Percentiles rank a stretch among this genome's conserved stretches.
These are phyloP conservation scores for Phytophthora sp. DNA, from an alignment of 352 stramenopile genomes.

Conservation along the genomic window DNA sequence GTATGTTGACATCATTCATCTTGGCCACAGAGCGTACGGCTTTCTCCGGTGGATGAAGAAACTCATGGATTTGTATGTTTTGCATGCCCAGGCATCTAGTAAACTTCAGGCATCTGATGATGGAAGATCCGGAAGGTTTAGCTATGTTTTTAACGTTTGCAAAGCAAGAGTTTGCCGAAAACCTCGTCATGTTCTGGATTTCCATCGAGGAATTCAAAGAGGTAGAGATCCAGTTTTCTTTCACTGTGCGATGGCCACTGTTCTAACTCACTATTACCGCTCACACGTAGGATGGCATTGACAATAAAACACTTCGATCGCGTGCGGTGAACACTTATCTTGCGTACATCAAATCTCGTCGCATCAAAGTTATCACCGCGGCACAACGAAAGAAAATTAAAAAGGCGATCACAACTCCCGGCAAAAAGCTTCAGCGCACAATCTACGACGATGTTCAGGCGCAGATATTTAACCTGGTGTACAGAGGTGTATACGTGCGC, in stretches of 20 bases:
- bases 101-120: slow-evolving; percentile 43
- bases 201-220: slow-evolving; percentile 63
- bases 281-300: slow-evolving; percentile 23
- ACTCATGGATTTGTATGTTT: neutral
- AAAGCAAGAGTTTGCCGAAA: slow-evolving; percentile 57
- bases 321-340: slow-evolving; percentile 57
- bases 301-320: slow-evolving; percentile 47
- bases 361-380: slow-evolving; percentile 67
- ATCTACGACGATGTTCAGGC: slow-evolving; percentile 66
- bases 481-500: slow-evolving; percentile 54
- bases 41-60: too few relatives aligned
- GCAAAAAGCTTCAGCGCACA: slow-evolving; percentile 43
- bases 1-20: slow-evolving; percentile 11
- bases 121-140: slow-evolving; percentile 39
- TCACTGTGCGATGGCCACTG: too few relatives aligned
- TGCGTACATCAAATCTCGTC: slow-evolving; percentile 64
- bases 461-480: slow-evolving; percentile 68
- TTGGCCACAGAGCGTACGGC: too few relatives aligned
- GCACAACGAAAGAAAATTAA: slow-evolving; percentile 75
- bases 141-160: slow-evolving; percentile 51
- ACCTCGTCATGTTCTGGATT: slow-evolving; percentile 66
- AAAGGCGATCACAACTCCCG: slow-evolving; percentile 64
- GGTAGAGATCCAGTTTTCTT: too few relatives aligned
- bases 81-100: slow-evolving; percentile 30
- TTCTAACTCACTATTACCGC: too few relatives aligned